Percentiles rank a stretch among this genome's conserved stretches.
These are phyloP conservation scores for Tetrahymena thermophila DNA, from an alignment of 73 alveolate species.

Conservation along the genomic window DNA sequence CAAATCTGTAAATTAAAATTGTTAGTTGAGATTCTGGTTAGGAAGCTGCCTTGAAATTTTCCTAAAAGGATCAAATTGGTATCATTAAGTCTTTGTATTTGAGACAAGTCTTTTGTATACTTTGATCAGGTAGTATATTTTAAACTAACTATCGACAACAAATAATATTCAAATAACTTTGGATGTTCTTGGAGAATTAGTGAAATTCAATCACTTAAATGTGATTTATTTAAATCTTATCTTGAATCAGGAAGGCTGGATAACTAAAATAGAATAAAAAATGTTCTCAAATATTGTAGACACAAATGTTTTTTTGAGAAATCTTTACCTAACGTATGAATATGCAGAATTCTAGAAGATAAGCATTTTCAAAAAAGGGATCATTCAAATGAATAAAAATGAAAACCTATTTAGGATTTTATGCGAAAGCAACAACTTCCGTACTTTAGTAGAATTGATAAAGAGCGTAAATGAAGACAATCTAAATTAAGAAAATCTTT, in stretches of 20 bases:
- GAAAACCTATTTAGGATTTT: neutral
- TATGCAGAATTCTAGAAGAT: neutral
- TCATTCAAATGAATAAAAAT: neutral
- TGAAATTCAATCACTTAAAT: neutral
- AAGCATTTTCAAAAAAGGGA: neutral
- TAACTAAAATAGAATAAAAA: neutral
- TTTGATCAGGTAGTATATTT: neutral
- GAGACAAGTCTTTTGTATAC: neutral
- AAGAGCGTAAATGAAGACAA: neutral
- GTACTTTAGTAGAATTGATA: neutral
- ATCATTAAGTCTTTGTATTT: neutral
- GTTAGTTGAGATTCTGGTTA: neutral
- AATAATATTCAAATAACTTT: neutral
- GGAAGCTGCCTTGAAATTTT: neutral
- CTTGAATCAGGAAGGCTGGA: neutral
- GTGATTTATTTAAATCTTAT: neutral
- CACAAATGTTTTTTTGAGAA: neutral
- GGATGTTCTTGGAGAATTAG: neutral
- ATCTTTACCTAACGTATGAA: neutral
- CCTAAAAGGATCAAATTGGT: neutral
- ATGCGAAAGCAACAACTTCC: neutral
- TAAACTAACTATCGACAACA: neutral
- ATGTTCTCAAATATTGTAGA: neutral
- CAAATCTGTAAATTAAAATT: neutral
- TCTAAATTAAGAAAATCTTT: neutral